Base-by-base conservation (phyloP, 495 filamentous ascomycete species). In the Aspergillus steynii region DNA sequence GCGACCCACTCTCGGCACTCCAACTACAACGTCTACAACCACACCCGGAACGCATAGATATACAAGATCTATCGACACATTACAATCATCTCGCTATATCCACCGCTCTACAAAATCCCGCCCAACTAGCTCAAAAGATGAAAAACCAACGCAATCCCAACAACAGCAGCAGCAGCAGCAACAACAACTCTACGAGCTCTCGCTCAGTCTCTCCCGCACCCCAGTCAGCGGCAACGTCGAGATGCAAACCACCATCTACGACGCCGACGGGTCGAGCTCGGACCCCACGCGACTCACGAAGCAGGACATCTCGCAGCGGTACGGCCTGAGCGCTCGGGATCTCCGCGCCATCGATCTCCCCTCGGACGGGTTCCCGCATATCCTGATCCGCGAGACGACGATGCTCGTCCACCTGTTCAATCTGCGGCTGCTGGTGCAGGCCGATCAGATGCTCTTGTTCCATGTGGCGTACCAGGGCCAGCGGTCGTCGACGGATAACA, bases 401-500 rank as follows among this genome's bases (percentile, higher is more conserved):
- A 68, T 76, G 26, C 61, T 76, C 31, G 58, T 74, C 29, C 67
- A 69, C 46, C 50, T 76, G 26, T 73, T 76, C 47, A 66, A 63
- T 50, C 48, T 76, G 26, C 68, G 73, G 15, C 58, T 76, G 27
- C 52, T 76, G 8, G 55, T 76, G 8, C 65, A 74, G 46, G 28
- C 61, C 6, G 65, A 74, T 60, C 65, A 62, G 14, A 64, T 64
- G 0, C 64, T 71, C 12, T 51, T 74, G 1, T 68, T 76, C 42
- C 61, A 63, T 25, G 10, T 68, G 0, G 66, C 50, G 6, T 42
- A 56, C 15, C 12, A 37, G 25, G n/a, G 49, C 47, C 61, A 5
- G 45, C 63, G 4, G 56, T 62, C 20, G 29, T 8, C 42, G 10
- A 42, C 14, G 14, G 61, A 59, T 14, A 54, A 20, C 12, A 62